Evolutionary conservation across 169 alveolate genomes (phyloP).

Genomic region (Plasmodium knowlesi): DNA sequence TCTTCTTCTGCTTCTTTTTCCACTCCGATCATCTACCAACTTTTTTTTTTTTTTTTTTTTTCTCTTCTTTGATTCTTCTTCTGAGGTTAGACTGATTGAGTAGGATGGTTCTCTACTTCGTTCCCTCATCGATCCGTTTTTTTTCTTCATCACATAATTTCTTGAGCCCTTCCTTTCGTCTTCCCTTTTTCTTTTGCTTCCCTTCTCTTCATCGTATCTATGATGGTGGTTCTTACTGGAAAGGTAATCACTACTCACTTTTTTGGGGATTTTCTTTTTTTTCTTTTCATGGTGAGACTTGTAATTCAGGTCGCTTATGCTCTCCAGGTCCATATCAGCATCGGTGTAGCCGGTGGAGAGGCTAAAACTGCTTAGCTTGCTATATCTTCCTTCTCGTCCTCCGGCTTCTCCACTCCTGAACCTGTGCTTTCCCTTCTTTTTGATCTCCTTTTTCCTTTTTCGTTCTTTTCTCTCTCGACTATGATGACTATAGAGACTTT

Average conservation of each 20-base stretch:
- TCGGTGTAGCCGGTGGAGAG: slow-evolving; percentile 17
- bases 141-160: neutral
- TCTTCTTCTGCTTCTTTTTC: neutral
- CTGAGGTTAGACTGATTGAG: slow-evolving; percentile 13
- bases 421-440: slow-evolving; percentile 4
- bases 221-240: neutral
- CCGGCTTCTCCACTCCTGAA: neutral
- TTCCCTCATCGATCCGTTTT: neutral
- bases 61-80: neutral
- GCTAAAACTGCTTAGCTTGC: slow-evolving; percentile 3
- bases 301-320: neutral
- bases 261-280: neutral
- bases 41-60: neutral
- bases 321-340: neutral
- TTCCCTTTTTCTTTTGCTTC: neutral
- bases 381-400: neutral
- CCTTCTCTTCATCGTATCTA: neutral
- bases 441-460: neutral
- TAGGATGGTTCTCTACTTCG: neutral
- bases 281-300: neutral
- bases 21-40: neutral
- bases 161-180: neutral
- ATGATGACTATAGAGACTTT: neutral
- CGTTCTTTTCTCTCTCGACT: neutral
- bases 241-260: neutral